These are phyloP conservation scores for Fusarium albosuccineum DNA, from an alignment of 2,329 filamentous ascomycete species.

Conservation along the genomic window DNA sequence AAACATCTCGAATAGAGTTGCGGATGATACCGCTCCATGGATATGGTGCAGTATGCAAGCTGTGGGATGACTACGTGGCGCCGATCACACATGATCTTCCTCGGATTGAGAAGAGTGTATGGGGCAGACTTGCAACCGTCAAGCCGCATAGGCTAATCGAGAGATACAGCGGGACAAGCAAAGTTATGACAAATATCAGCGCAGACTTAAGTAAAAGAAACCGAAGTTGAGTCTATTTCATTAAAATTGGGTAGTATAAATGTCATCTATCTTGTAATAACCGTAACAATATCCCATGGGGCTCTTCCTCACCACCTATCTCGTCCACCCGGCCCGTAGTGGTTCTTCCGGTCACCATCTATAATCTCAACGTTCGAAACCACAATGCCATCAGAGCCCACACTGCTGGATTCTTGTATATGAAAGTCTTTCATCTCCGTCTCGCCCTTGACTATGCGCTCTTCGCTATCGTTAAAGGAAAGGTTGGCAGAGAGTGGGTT, in stretches of 20 bases:
- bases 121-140: too few species aligned
- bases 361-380: conserved; percentile 57
- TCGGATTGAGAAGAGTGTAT: too few species aligned
- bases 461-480: conserved; percentile 54
- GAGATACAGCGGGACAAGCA: too few species aligned
- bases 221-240: too few species aligned
- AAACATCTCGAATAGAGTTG: too few species aligned
- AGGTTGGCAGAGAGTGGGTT: conserved; percentile 54
- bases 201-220: too few species aligned
- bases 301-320: conserved; percentile 29
- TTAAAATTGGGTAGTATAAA: background rate
- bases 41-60: too few species aligned
- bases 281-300: background rate
- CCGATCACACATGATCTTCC: too few species aligned
- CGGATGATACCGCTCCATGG: too few species aligned
- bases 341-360: conserved; percentile 36
- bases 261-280: conserved; percentile 1
- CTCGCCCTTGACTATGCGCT: conserved; percentile 59
- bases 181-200: too few species aligned
- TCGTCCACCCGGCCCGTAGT: background rate
- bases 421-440: conserved; percentile 48
- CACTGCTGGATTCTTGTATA: conserved; percentile 27
- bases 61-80: too few species aligned
- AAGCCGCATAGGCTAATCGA: too few species aligned
- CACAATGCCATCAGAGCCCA: conserved; percentile 50